These are phyloP conservation scores for Kodamaea alishanica DNA, from an alignment of 1,139 yeast species.

Conservation along the genomic window DNA sequence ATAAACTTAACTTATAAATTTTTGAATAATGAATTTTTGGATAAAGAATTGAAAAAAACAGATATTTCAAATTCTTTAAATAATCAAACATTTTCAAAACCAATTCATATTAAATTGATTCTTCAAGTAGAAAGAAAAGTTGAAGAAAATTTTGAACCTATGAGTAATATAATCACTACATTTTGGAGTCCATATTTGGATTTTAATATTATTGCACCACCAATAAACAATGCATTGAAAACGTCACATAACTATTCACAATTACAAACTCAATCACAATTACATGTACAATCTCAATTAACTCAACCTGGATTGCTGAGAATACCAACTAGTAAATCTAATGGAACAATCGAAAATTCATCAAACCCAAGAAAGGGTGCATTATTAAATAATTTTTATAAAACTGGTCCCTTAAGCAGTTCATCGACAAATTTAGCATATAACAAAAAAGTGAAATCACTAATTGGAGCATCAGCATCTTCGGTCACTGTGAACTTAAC, in stretches of 20 bases:
- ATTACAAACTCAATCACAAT: constrained; percentile 24
- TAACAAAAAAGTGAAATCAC: constrained; percentile 11
- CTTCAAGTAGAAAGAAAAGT: constrained; percentile 23
- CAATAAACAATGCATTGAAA: constrained; percentile 40
- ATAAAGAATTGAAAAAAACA: constrained; percentile 18
- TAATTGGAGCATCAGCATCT: constrained; percentile 32
- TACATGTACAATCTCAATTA: constrained; percentile 42
- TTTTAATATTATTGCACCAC: constrained; percentile 48
- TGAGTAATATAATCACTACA: constrained; percentile 43
- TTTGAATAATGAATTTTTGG: constrained; percentile 26
- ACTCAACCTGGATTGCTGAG: constrained; percentile 27
- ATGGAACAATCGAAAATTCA: neutral
- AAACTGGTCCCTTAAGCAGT: constrained; percentile 1
- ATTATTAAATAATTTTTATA: constrained; percentile 7
- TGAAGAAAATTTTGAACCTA: constrained; percentile 10
- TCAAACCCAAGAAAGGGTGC: constrained; percentile 7
- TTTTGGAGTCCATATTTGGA: constrained; percentile 62
- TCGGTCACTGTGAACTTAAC: constrained; percentile 44
- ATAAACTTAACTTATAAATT: constrained; percentile 47
- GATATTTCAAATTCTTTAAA: constrained; percentile 10
- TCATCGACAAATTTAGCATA: neutral
- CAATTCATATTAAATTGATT: constrained; percentile 31
- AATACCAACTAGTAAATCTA: neutral
- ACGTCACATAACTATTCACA: constrained; percentile 23
- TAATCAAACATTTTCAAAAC: constrained; percentile 23